phyloP scores from a whole-genome alignment of 2,329 filamentous ascomycete genomes.

The Pseudocercospora fijiensis region DNA sequence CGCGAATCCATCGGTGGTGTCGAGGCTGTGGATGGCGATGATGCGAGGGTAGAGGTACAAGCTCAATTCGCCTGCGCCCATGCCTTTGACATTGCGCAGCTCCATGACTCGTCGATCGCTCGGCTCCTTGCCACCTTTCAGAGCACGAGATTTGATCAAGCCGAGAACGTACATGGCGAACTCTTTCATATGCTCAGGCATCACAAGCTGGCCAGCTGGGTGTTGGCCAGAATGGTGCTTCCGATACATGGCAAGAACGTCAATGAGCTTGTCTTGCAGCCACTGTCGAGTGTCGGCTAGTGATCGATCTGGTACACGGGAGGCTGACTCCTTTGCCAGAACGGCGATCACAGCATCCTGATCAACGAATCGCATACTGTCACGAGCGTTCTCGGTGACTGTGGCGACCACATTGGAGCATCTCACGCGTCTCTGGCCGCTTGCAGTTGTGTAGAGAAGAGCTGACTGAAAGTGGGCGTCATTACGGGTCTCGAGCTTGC shows the following conservation, averaged over 20 bases:
- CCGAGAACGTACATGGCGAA: constrained; percentile 95
- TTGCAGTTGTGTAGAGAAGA: constrained; percentile 87
- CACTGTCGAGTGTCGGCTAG: constrained; percentile 82
- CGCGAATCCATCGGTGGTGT: constrained; percentile 86
- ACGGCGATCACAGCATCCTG: constrained; percentile 89
- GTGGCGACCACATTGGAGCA: constrained; percentile 93
- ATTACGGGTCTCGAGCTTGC: constrained; percentile 92
- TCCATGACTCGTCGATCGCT: constrained; percentile 89
- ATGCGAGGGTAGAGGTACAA: constrained; percentile 95
- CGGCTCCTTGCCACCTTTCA: constrained; percentile 88
- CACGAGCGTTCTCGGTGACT: constrained; percentile 79
- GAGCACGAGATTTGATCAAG: constrained; percentile 83
- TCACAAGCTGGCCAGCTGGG: constrained; percentile 86
- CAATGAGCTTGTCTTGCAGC: constrained; percentile 87
- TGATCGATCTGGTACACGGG: constrained; percentile 69
- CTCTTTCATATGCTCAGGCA: constrained; percentile 94
- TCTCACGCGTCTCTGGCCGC: constrained; percentile 82
- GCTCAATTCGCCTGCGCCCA: constrained; percentile 81
- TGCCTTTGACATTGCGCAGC: constrained; percentile 82
- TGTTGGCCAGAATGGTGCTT: constrained; percentile 87
- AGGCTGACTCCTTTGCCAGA: constrained; percentile 88
- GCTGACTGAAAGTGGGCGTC: constrained; percentile 98
- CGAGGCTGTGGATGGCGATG: constrained; percentile 85
- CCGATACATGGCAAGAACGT: constrained; percentile 86
- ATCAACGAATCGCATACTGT: constrained; percentile 88